Percentiles rank a stretch among this genome's conserved stretches.
phyloP scores from a whole-genome alignment of 2,329 filamentous ascomycete genomes.

The Triangularia setosa region DNA sequence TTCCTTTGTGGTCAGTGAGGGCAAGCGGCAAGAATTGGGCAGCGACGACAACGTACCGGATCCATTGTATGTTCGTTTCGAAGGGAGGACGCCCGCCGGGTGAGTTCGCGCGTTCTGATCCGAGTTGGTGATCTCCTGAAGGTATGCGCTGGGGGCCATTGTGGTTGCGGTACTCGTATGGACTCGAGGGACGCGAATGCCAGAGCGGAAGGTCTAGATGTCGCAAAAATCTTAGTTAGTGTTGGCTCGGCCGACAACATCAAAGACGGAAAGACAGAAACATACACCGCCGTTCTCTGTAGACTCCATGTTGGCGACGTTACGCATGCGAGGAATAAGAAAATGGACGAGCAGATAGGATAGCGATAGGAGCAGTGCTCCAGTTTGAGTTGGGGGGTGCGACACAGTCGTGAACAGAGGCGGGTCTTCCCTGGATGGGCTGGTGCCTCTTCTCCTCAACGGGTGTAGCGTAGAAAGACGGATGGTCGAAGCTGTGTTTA shows the following conservation, averaged over 20 bases:
- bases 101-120: constrained; percentile 54
- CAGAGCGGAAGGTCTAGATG: constrained; percentile 24
- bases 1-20: constrained; percentile 13
- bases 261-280: constrained; percentile 2
- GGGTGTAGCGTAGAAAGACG: constrained; percentile 22
- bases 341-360: constrained; percentile 31
- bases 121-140: constrained; percentile 57
- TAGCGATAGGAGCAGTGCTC: constrained; percentile 38
- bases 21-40: constrained; percentile 10
- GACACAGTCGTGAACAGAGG: constrained; percentile 29
- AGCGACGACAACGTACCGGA: constrained; percentile 24
- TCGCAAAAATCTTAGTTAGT: neutral
- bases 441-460: constrained; percentile 24
- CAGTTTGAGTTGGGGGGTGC: constrained; percentile 30
- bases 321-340: constrained; percentile 28
- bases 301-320: constrained; percentile 32
- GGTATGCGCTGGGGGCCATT: constrained; percentile 23
- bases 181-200: constrained; percentile 23
- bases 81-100: constrained; percentile 36
- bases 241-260: constrained; percentile 3
- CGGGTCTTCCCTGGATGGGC: constrained; percentile 19
- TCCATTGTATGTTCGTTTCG: constrained; percentile 44
- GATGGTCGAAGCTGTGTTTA: constrained; percentile 19
- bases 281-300: constrained; percentile 34
- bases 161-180: constrained; percentile 6